A percentile compares a stretch with the other conserved stretches of the same genome.
These are phyloP conservation scores for Noccaea caerulescens DNA, from an alignment of 345 rosid species.

Conservation along the genomic window DNA sequence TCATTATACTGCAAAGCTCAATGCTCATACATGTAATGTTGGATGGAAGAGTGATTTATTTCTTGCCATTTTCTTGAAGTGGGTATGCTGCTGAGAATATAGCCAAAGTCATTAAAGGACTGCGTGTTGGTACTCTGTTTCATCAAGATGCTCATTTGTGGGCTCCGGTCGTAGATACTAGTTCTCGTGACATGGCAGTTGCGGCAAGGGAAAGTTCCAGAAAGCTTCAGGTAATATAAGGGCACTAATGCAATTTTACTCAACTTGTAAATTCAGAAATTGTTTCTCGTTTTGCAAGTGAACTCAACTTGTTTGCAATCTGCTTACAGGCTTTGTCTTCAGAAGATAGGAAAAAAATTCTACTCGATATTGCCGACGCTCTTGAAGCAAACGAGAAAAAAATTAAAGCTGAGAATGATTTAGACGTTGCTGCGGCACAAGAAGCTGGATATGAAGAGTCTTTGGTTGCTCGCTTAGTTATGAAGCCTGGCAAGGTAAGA, in stretches of 20 bases:
- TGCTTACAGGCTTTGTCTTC: constrained; percentile 78
- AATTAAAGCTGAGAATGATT: constrained; percentile 72
- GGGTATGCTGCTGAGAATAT: constrained; percentile 79
- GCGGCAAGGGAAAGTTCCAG: constrained; percentile 95
- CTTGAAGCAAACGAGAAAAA: constrained; percentile 75
- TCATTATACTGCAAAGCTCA: neutral
- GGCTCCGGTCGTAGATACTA: constrained; percentile 56
- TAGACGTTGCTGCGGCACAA: constrained; percentile 83
- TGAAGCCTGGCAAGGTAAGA: constrained; percentile 87
- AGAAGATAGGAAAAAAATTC: constrained; percentile 69
- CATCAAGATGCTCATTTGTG: constrained; percentile 83
- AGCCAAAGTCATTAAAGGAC: constrained; percentile 78
- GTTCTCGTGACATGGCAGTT: constrained; percentile 84
- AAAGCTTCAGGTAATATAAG: constrained; percentile 73
- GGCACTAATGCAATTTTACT: constrained; percentile 25
- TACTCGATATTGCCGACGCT: constrained; percentile 81
- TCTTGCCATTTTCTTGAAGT: constrained; percentile 60
- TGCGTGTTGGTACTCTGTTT: constrained; percentile 85
- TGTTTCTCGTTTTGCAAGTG: constrained; percentile 16
- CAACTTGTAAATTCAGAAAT: neutral
- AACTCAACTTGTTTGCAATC: constrained; percentile 29
- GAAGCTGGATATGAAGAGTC: constrained; percentile 75
- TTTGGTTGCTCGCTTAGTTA: constrained; percentile 74
- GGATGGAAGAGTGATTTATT: constrained; percentile 30
- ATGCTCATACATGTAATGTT: constrained; percentile 25